Percentiles rank a stretch among this genome's conserved stretches.
Conservation (phyloP, 2,329 filamentous ascomycete genomes). For the Talaromyces sp. region DNA sequence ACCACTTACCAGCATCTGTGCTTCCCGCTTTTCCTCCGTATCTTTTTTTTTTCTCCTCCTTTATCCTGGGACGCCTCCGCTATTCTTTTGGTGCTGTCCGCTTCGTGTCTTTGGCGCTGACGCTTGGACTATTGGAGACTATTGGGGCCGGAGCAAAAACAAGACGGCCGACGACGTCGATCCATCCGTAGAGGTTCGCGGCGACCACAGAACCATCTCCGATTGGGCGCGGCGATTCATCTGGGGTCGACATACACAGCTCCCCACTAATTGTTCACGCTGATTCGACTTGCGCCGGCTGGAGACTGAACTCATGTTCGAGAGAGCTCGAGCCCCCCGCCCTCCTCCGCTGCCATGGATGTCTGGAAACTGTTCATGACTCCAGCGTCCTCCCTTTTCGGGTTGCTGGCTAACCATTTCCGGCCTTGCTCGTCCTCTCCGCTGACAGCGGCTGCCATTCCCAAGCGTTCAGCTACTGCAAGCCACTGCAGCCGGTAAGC, state of each 20-base stretch:
- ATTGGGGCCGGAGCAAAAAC: conserved; percentile 9
- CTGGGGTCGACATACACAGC: conserved; percentile 6
- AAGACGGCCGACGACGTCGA: conserved; percentile 7
- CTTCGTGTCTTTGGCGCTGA: conserved; percentile 2
- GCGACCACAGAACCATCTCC: conserved; percentile 6
- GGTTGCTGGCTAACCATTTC: conserved; percentile 13
- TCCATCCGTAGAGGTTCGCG: conserved; percentile 3
- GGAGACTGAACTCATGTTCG: conserved; percentile 8
- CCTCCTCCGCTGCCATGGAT: conserved; percentile 12
- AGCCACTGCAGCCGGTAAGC: conserved; percentile 21
- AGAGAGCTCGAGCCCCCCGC: conserved; percentile 10
- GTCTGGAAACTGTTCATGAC: conserved; percentile 4
- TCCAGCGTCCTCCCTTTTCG: conserved; percentile 6
- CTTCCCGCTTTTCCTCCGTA: background rate
- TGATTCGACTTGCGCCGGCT: background rate
- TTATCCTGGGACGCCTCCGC: background rate
- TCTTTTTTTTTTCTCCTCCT: background rate
- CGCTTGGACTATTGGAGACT: conserved; percentile 8
- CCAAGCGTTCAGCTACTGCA: conserved; percentile 25
- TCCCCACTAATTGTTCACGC: conserved; percentile 7
- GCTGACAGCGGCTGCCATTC: conserved; percentile 23
- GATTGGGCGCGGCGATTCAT: conserved; percentile 22
- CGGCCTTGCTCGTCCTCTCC: conserved; percentile 13
- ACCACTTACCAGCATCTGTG: background rate
- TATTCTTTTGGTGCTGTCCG: background rate